These are phyloP conservation scores for Chlorociboria aeruginascens DNA, from an alignment of 495 filamentous ascomycete genomes.

Conservation along the genomic window DNA sequence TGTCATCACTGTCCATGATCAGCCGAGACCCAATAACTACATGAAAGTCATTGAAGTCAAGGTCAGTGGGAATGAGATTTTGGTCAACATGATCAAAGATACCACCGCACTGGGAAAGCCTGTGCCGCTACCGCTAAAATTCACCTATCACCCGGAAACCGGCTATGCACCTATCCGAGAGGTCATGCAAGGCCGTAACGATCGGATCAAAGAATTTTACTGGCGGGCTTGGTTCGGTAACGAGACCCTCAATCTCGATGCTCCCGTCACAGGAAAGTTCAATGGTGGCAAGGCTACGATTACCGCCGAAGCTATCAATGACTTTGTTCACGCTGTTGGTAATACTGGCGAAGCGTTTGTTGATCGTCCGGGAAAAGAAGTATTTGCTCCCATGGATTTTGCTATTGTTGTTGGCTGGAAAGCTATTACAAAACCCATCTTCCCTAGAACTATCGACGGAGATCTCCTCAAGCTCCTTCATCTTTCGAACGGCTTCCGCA, in stretches of 20 bases:
- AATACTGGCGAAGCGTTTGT: slow-evolving; percentile 99
- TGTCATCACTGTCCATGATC: slow-evolving; percentile 62
- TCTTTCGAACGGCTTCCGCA: slow-evolving; percentile 92
- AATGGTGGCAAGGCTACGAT: slow-evolving; percentile 78
- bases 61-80: slow-evolving; percentile 64
- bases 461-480: slow-evolving; percentile 92
- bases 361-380: slow-evolving; percentile 86
- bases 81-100: slow-evolving; percentile 77
- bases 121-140: slow-evolving; percentile 68
- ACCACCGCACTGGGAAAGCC: slow-evolving; percentile 70
- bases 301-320: slow-evolving; percentile 83
- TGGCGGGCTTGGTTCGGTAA: slow-evolving; percentile 93
- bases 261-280: slow-evolving; percentile 71
- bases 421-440: slow-evolving; percentile 96
- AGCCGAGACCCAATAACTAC: slow-evolving; percentile 47
- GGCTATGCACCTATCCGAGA: slow-evolving; percentile 93
- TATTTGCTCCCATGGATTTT: slow-evolving; percentile 97
- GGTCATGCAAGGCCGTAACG: slow-evolving; percentile 88
- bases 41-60: slow-evolving; percentile 79
- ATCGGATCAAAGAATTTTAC: slow-evolving; percentile 97
- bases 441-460: slow-evolving; percentile 87
- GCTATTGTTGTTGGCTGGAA: slow-evolving; percentile 99
- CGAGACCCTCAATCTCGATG: slow-evolving; percentile 72
- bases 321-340: slow-evolving; percentile 96
- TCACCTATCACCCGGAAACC: slow-evolving; percentile 85